A percentile compares a stretch with the other conserved stretches of the same genome.
These are phyloP conservation scores for Oropetium thomaeum DNA, from an alignment of 176 grass and related monocot species.

Conservation along the genomic window DNA sequence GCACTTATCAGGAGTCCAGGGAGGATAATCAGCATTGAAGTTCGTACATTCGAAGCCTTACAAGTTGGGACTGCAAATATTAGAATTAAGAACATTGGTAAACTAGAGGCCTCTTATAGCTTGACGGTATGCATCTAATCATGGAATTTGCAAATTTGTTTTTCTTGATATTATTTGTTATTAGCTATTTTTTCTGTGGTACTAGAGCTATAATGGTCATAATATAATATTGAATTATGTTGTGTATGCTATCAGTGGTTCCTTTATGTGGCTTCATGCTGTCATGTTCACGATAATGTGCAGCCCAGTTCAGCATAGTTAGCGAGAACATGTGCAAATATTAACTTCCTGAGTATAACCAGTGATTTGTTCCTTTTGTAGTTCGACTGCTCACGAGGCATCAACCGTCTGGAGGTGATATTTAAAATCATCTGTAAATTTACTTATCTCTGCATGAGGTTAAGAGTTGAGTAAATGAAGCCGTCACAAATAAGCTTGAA, in stretches of 20 bases:
- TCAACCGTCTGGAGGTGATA: constrained; percentile 70
- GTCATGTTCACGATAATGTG: not conserved
- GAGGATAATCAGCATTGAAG: constrained; percentile 55
- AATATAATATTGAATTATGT: not conserved
- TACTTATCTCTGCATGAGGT: not conserved
- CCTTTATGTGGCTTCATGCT: not conserved
- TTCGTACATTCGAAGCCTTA: constrained; percentile 78
- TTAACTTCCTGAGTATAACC: constrained; percentile 14
- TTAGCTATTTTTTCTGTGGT: not conserved
- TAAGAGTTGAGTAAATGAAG: not conserved
- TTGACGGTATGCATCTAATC: constrained; percentile 61
- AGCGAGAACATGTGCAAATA: not conserved
- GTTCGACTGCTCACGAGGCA: constrained; percentile 68
- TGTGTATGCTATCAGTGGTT: not conserved
- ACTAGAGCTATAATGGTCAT: not conserved
- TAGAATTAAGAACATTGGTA: constrained; percentile 66
- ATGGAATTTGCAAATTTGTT: constrained; percentile 10
- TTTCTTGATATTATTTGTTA: not conserved
- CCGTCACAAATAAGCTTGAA: not conserved
- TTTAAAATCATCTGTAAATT: constrained; percentile 12
- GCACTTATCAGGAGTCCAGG: constrained; percentile 77
- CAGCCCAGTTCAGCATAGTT: not conserved
- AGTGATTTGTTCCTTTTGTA: constrained; percentile 43
- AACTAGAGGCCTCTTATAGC: constrained; percentile 86
- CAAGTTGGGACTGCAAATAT: constrained; percentile 73